Evolutionary conservation across 371 early-diverging fungal genomes (phyloP).

Genomic region (Haplosporangium sp.): DNA sequence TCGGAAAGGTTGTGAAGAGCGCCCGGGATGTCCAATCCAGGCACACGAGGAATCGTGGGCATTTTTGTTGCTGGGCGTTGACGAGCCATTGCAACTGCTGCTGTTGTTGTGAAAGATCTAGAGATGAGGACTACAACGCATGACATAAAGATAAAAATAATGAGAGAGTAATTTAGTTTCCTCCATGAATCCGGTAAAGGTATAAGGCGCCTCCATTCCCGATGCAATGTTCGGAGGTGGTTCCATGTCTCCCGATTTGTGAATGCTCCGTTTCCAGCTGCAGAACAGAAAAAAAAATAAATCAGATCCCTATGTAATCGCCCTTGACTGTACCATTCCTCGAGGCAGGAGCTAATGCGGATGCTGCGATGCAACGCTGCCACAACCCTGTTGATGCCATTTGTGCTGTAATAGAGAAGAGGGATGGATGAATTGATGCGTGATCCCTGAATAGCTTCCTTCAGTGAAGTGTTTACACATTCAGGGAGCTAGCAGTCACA

Average conservation of each 20-base stretch:
- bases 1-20: slow-evolving; percentile 39
- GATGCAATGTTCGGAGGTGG: too few species aligned
- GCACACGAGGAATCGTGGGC: slow-evolving; percentile 17
- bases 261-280: too few species aligned
- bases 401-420: too few species aligned
- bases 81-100: slow-evolving; percentile 36
- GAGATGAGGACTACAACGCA: slow-evolving; percentile 5
- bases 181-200: not conserved
- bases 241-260: too few species aligned
- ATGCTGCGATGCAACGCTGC: slow-evolving; percentile 41
- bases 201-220: not conserved
- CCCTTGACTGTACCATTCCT: slow-evolving; percentile 45
- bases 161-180: not conserved
- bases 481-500: too few species aligned
- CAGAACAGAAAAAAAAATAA: too few species aligned
- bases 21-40: slow-evolving; percentile 24
- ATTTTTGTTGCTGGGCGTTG: slow-evolving; percentile 18
- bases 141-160: not conserved
- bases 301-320: too few species aligned
- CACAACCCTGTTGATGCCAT: slow-evolving; percentile 52
- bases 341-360: slow-evolving; percentile 22
- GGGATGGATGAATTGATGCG: too few species aligned
- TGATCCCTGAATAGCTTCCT: too few species aligned
- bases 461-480: too few species aligned
- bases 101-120: slow-evolving; percentile 23